phyloP scores from a whole-genome alignment of 108 stramenopile species.

The Chaetoceros tenuissimus region DNA sequence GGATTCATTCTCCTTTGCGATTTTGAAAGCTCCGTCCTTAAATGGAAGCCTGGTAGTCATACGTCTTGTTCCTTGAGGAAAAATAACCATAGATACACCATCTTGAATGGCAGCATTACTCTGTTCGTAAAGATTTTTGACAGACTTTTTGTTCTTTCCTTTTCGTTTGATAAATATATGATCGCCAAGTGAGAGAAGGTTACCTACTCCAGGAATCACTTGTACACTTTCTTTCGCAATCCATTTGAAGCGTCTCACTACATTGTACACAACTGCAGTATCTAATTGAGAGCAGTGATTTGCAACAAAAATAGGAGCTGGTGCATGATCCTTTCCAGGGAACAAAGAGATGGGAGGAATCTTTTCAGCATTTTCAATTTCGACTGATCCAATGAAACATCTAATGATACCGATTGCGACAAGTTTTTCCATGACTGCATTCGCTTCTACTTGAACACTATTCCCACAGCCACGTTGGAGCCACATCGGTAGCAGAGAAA shows the following conservation, averaged over 20 bases:
- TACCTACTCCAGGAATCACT: slow-evolving; percentile 70
- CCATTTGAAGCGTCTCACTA: slow-evolving; percentile 57
- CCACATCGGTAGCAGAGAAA: slow-evolving; percentile 27
- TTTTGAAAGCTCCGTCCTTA: slow-evolving; percentile 75
- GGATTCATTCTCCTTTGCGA: slow-evolving; percentile 51
- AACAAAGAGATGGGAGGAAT: neutral
- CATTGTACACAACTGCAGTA: slow-evolving; percentile 49
- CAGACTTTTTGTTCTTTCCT: slow-evolving; percentile 38
- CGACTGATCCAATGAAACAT: neutral
- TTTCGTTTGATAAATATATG: slow-evolving; percentile 69
- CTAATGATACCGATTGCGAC: neutral
- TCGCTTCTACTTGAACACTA: neutral
- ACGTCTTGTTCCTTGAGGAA: slow-evolving; percentile 78
- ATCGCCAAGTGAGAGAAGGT: slow-evolving; percentile 49
- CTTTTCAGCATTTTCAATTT: slow-evolving; percentile 15
- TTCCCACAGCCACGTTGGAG: slow-evolving; percentile 7
- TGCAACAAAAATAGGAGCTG: slow-evolving; percentile 70
- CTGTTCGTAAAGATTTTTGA: slow-evolving; percentile 52
- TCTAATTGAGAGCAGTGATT: slow-evolving; percentile 81
- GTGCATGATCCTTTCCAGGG: slow-evolving; percentile 16
- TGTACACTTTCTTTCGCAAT: slow-evolving; percentile 61
- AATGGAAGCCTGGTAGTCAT: slow-evolving; percentile 67
- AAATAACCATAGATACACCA: slow-evolving; percentile 76
- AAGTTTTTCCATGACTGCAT: neutral
- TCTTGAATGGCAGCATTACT: slow-evolving; percentile 54